Evolutionary conservation across 768 basidiomycete species (phyloP), one percentile per base, ranked within the genome.

Genomic region (Pleurotus giganteus): DNA sequence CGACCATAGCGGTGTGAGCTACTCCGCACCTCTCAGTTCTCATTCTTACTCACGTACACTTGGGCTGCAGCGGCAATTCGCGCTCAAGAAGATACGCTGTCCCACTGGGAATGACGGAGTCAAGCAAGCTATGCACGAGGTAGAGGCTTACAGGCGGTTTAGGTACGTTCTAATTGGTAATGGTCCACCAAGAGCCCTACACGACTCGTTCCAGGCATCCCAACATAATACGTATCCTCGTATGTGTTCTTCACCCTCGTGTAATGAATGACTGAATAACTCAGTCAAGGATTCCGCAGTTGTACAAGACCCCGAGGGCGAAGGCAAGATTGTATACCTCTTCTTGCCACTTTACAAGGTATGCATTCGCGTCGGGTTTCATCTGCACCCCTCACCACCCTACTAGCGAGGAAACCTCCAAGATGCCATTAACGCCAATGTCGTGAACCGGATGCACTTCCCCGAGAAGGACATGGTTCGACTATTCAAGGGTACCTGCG

Each of bases 11-110:
- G 89, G 89, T 47, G 91, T 91, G 65, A 62, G 86, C 74, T 32
- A 21, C 57, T 13, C 11, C 15, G 47, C n/a, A 21, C 23, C 29
- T 34, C 54, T 34, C 49, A 37, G 17, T 15, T 28, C 17, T 17
- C 31, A 23, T 19, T 4, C 17, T 39, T 52, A 31, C 45, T 24
- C 23, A 32, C 43, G 28, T 46, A 13, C 51, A 39, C 45, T 55
- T 41, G 28, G 41, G 54, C 63, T 65, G 1, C 69, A 94, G 83
- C 81, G 94, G 59, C 84, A 91, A 76, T 98, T 96, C 63, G 97
- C 97, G 0, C 75, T 99, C 58, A 99, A 99, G 78, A 98, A 97
- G 73, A 95, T 97, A 66, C 81, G 94, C 41, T 95, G 94, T 76
- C 93, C 92, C 1, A 88, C 88, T 37, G 93, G 93, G 6, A 76